Percentiles rank a stretch among this genome's conserved stretches.
phyloP scores from a whole-genome alignment of 106 monocot species.

The Allium fistulosum region DNA sequence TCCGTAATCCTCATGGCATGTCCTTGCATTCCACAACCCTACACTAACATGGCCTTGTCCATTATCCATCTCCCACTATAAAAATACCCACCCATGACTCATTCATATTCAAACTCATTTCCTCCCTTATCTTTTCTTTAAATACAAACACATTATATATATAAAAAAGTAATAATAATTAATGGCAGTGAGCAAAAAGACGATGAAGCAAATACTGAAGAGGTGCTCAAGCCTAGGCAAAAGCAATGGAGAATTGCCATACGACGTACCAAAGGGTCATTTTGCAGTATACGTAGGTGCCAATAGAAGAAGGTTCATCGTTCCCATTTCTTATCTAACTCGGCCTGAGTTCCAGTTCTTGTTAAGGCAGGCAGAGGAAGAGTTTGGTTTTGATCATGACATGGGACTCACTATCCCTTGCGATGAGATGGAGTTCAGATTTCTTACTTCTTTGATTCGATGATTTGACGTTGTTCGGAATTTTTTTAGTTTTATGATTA shows the following conservation, averaged over 20 bases:
- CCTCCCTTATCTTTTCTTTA: neutral
- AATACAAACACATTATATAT: neutral
- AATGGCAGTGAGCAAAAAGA: conserved; percentile 33
- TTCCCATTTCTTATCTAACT: conserved; percentile 36
- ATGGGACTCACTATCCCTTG: conserved; percentile 60
- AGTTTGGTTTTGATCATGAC: conserved; percentile 56
- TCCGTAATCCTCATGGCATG: conserved; percentile 1
- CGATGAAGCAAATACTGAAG: conserved; percentile 38
- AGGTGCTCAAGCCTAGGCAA: conserved; percentile 46
- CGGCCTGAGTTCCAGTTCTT: conserved; percentile 45
- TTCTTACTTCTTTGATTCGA: conserved; percentile 25
- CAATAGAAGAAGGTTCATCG: conserved; percentile 41
- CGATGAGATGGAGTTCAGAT: conserved; percentile 48
- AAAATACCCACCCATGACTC: neutral
- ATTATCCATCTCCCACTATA: neutral
- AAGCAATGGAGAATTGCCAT: conserved; percentile 5
- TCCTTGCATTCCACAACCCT: neutral
- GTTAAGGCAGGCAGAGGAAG: conserved; percentile 42
- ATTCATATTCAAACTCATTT: too few species aligned
- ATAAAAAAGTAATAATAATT: neutral
- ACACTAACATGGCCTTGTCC: conserved; percentile 6
- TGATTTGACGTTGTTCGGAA: neutral
- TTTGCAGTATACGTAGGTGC: conserved; percentile 52
- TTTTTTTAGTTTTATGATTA: neutral
- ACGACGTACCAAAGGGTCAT: conserved; percentile 52